Evolutionary conservation across 495 filamentous ascomycete species (phyloP), one percentile per base, ranked within the genome.

Genomic region (Astrothelium macrocarpum): DNA sequence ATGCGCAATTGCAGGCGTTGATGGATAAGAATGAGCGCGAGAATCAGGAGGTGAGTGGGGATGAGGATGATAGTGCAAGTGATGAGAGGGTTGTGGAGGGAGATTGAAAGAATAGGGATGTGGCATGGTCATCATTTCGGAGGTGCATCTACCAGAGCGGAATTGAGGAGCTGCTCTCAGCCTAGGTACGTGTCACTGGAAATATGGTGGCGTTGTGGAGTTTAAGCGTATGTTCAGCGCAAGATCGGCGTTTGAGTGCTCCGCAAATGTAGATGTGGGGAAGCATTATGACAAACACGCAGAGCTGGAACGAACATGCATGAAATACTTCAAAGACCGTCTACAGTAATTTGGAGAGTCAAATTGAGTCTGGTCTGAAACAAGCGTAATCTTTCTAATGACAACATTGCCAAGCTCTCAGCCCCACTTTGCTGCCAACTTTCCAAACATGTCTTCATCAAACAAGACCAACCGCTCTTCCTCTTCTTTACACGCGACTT

Each of bases 21-120:
- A 98, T 98, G 94, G 94, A 97, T 80, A 97, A 97, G 86, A 86
- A 91, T 66, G 94, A 96, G 81, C 87, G 92, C 65, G 94, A 98
- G 84, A 97, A 97, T 78, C 87, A 87, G 74, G 90, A 97, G 75
- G 90, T 98, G 63, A 95, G 90, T 72, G 94, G 94, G 58, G 94
- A 98, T 73, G 95, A 97, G 81, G 90, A 88, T 75, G 81, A 89
- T 76, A 94, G 89, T 69, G 92, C 94, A 76, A 93, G 88, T 68
- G 94, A 97, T 71, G 94, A 96, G 70, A 83, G 80, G 43, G 76
- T 75, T 46, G 74, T 74, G 16, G 73, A 70, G 16, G 73, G 67
- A 45, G 69, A 64, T n/a, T 39, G 36, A 43, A 11, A 69, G 14
- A 11, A 23, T n/a, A 29, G 43, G 42, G 7, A 16, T 2, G 25